Percentiles rank a stretch among this genome's conserved stretches.
Conservation (phyloP, 306 rosid genomes). For the Dalbergia oliveri region DNA sequence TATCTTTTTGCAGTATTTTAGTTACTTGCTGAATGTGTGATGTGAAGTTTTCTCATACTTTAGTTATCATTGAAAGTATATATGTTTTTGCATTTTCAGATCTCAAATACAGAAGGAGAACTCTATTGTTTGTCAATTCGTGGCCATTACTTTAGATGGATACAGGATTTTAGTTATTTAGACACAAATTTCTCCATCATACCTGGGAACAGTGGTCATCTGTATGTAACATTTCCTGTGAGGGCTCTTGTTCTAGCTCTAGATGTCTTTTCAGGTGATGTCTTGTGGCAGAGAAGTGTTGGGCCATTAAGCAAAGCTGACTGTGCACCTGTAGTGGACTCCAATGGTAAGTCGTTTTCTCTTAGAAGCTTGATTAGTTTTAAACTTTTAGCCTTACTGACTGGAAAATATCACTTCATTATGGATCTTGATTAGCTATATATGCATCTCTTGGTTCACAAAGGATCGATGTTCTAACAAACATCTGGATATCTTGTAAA, state of each 20-base stretch:
- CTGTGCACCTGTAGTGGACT: constrained; percentile 70
- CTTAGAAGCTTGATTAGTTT: constrained; percentile 16
- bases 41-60: too few relatives aligned
- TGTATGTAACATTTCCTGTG: constrained; percentile 68
- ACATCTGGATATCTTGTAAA: too few relatives aligned
- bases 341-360: constrained; percentile 64
- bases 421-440: not conserved
- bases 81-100: constrained; percentile 53
- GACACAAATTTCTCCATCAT: constrained; percentile 66
- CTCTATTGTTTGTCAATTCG: constrained; percentile 68
- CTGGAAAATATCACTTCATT: constrained; percentile 1
- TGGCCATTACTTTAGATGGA: constrained; percentile 70
- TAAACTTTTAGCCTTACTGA: not conserved
- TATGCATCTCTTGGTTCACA: not conserved
- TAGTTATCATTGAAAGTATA: constrained; percentile 3
- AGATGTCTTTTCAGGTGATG: constrained; percentile 70
- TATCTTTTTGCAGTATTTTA: too few relatives aligned
- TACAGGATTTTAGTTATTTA: constrained; percentile 75
- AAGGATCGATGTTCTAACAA: not conserved
- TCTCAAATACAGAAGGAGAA: constrained; percentile 78
- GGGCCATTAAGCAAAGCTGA: constrained; percentile 72
- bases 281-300: constrained; percentile 67
- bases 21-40: too few relatives aligned
- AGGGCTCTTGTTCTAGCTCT: constrained; percentile 74
- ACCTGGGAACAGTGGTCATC: constrained; percentile 80